A percentile compares a stretch with the other conserved stretches of the same genome.
These are phyloP conservation scores for Aphanomyces astaci DNA, from an alignment of 352 stramenopile species.

Conservation along the genomic window DNA sequence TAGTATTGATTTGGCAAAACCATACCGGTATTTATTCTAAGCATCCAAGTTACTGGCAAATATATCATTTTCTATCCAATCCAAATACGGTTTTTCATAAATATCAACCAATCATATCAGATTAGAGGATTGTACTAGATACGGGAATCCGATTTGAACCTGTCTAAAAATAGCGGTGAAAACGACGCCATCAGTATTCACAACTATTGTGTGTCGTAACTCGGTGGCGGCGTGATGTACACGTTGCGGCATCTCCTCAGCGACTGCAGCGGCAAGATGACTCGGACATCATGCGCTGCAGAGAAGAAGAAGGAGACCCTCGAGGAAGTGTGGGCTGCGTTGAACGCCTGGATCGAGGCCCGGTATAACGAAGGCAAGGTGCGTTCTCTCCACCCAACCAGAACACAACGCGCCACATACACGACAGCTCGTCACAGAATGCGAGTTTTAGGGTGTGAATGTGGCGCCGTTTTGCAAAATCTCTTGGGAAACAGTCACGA, in stretches of 20 bases:
- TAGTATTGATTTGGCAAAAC: too few species aligned
- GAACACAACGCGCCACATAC: too few species aligned
- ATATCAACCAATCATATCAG: too few species aligned
- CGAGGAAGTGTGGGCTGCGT: constrained; percentile 56
- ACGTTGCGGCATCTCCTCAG: constrained; percentile 66
- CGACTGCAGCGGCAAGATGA: constrained; percentile 52
- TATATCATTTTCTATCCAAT: too few species aligned
- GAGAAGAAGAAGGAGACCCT: constrained; percentile 67
- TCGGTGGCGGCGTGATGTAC: constrained; percentile 31
- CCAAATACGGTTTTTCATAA: too few species aligned
- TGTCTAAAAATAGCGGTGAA: neutral
- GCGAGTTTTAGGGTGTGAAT: constrained; percentile 38
- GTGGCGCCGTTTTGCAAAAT: constrained; percentile 71
- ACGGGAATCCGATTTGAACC: too few species aligned
- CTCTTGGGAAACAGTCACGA: constrained; percentile 53
- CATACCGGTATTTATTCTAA: too few species aligned
- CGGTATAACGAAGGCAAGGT: constrained; percentile 61
- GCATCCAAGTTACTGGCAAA: too few species aligned
- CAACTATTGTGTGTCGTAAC: neutral
- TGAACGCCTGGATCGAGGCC: constrained; percentile 73
- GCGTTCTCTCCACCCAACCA: too few species aligned
- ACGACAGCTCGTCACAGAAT: too few species aligned
- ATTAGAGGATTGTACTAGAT: too few species aligned
- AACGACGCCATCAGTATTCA: neutral
- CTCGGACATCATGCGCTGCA: constrained; percentile 43